A percentile compares a stretch with the other conserved stretches of the same genome.
Evolutionary conservation across 345 rosid species (phyloP).

Genomic region (Lagerstroemia speciosa): DNA sequence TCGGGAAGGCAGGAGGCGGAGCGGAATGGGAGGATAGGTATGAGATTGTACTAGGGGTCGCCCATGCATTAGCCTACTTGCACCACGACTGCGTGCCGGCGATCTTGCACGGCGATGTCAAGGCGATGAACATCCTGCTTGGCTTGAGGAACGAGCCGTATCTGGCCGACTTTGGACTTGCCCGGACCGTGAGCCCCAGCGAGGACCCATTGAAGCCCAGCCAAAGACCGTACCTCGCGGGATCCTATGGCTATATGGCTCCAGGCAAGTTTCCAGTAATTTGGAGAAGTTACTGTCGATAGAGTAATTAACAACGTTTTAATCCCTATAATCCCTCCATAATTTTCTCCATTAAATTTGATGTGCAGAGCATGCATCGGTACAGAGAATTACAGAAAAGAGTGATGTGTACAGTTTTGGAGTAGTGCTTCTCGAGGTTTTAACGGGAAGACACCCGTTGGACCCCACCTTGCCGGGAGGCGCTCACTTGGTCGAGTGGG

Average conservation of each 20-base stretch:
- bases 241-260: slow-evolving; percentile 98
- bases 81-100: slow-evolving; percentile 91
- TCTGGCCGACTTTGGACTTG: slow-evolving; percentile 87
- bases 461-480: slow-evolving; percentile 86
- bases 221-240: slow-evolving; percentile 69
- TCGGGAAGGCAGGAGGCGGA: slow-evolving; percentile 27
- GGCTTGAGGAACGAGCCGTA: slow-evolving; percentile 64
- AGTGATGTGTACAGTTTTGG: slow-evolving; percentile 94
- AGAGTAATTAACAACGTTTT: too few species aligned
- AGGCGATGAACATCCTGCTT: slow-evolving; percentile 80
- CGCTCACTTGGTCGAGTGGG: slow-evolving; percentile 85
- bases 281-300: background rate
- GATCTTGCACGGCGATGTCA: slow-evolving; percentile 83
- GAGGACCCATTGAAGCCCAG: slow-evolving; percentile 32
- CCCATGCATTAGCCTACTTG: slow-evolving; percentile 80
- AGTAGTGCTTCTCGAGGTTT: slow-evolving; percentile 70
- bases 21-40: slow-evolving; percentile 81
- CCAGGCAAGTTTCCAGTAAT: slow-evolving; percentile 43
- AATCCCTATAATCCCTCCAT: background rate
- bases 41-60: slow-evolving; percentile 70
- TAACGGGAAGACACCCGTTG: slow-evolving; percentile 86
- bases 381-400: slow-evolving; percentile 67
- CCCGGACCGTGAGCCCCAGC: slow-evolving; percentile 34
- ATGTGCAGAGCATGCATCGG: slow-evolving; percentile 64
- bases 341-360: background rate